Evolutionary conservation across 176 grass and related monocot genomes (phyloP).

Genomic region (Areca catechu): DNA sequence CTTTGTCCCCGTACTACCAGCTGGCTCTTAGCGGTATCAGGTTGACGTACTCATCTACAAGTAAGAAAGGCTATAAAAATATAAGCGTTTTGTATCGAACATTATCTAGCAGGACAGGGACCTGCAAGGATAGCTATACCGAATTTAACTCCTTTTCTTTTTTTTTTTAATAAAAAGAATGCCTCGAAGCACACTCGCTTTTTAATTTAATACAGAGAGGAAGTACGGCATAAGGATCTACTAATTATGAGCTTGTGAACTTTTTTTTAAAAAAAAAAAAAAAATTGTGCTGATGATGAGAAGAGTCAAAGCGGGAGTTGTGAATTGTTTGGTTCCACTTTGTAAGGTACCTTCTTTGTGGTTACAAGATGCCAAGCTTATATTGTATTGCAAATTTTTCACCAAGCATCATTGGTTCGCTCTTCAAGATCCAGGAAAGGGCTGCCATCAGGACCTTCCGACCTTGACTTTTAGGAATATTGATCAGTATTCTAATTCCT

Average conservation of each 20-base stretch:
- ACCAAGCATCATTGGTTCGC: background rate
- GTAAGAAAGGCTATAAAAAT: too few relatives aligned
- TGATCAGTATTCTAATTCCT: slow-evolving; percentile 5
- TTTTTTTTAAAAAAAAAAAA: too few relatives aligned
- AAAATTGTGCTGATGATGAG: background rate
- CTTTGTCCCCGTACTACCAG: too few relatives aligned
- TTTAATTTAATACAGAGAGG: slow-evolving; percentile 8
- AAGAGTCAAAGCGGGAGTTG: background rate
- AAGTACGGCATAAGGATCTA: slow-evolving; percentile 8
- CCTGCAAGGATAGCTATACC: too few relatives aligned
- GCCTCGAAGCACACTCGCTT: too few relatives aligned
- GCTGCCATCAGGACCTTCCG: background rate
- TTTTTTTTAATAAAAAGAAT: too few relatives aligned
- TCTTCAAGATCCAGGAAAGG: slow-evolving; percentile 12
- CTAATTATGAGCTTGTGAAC: slow-evolving; percentile 18
- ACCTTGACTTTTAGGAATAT: slow-evolving; percentile 6
- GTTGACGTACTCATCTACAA: too few relatives aligned
- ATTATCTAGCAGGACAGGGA: too few relatives aligned
- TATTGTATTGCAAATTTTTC: slow-evolving; percentile 19
- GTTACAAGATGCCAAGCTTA: slow-evolving; percentile 38
- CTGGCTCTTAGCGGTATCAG: too few relatives aligned
- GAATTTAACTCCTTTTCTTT: too few relatives aligned
- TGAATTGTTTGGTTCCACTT: slow-evolving; percentile 30
- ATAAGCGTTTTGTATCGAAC: too few relatives aligned
- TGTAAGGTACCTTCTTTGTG: background rate